Evolutionary conservation across 2,329 filamentous ascomycete genomes (phyloP), one percentile per base, ranked within the genome.

Genomic region (Rhexocercosporidium sp.): DNA sequence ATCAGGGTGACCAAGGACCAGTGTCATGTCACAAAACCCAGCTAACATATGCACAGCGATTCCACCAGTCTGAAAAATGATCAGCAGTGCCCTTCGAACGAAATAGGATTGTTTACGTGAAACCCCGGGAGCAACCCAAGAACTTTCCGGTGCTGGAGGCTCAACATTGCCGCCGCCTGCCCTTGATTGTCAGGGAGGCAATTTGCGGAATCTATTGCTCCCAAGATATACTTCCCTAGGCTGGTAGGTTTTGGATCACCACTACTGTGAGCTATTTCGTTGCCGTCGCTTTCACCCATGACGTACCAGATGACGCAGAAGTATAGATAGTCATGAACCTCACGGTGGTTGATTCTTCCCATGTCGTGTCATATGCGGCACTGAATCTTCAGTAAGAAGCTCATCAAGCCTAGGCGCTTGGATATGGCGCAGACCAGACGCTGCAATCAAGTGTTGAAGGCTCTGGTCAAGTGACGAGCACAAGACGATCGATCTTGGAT

Each of bases 201-300:
- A 20, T 61, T 46, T 3, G 39, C 34, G 12, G 54, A 77, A 69
- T 83, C 81, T 73, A 80, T 75, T 0, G 78, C 78, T 0, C 74
- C 73, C 14, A 80, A 59, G 27, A 75, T 69, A 11, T 70, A 74
- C 66, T 83, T 77, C 3, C 77, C 76, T 70, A 76, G 75, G 1
- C 71, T 61, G n/a, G 82, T 78, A 0, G 79, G 79, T 60, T 82
- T 82, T 1, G 80, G 81, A 0, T 80, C 64, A 2, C 81, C 81
- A 2, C 79, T 82, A 1, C 7, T 54, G 14, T 60, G 31, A 64
- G 54, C 31, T 44, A 63, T 20, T 4, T 16, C 12, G 22, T 20
- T 46, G 12, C 22, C 25, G 1, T 25, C 16, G 2, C 8, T 53
- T 44, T 27, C 4, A n/a, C n/a, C 0, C 9, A 5, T 41, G 22